phyloP scores from a whole-genome alignment of 495 filamentous ascomycete species.

The Penicillium atrosanguineum region DNA sequence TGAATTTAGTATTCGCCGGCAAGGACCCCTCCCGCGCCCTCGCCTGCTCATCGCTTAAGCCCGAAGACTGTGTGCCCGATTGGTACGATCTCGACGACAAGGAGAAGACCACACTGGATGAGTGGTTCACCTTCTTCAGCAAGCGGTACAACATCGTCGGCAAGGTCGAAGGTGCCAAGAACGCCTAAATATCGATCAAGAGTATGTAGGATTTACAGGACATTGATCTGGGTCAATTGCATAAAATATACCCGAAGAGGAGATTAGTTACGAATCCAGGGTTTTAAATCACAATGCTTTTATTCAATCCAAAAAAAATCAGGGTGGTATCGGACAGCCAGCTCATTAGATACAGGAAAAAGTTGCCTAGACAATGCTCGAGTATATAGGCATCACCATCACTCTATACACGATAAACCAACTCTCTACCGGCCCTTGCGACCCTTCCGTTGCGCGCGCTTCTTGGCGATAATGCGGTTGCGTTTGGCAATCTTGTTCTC shows the following conservation, averaged over 20 bases:
- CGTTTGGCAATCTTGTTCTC: constrained; percentile 58
- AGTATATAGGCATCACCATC: constrained; percentile 4
- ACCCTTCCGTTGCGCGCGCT: constrained; percentile 56
- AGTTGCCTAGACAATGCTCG: neutral
- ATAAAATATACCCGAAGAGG: constrained; percentile 12
- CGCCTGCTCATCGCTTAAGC: constrained; percentile 79
- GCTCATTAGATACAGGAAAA: constrained; percentile 6
- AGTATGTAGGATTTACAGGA: neutral
- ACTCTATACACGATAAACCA: constrained; percentile 14
- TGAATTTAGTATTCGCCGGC: constrained; percentile 78
- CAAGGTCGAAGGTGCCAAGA: constrained; percentile 56
- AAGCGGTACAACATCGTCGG: constrained; percentile 95
- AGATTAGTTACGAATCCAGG: neutral
- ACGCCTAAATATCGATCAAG: constrained; percentile 18
- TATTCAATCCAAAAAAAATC: constrained; percentile 10
- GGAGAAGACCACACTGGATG: constrained; percentile 77
- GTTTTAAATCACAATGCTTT: constrained; percentile 21
- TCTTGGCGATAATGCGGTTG: constrained; percentile 65
- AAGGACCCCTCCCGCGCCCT: constrained; percentile 92
- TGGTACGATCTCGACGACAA: constrained; percentile 86
- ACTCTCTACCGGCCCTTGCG: constrained; percentile 43
- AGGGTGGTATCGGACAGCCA: constrained; percentile 22
- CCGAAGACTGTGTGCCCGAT: constrained; percentile 77
- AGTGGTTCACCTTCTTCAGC: constrained; percentile 94
- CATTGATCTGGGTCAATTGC: neutral